phyloP scores from a whole-genome alignment of 1,284 basidiomycete species.

The Fomes fomentarius region DNA sequence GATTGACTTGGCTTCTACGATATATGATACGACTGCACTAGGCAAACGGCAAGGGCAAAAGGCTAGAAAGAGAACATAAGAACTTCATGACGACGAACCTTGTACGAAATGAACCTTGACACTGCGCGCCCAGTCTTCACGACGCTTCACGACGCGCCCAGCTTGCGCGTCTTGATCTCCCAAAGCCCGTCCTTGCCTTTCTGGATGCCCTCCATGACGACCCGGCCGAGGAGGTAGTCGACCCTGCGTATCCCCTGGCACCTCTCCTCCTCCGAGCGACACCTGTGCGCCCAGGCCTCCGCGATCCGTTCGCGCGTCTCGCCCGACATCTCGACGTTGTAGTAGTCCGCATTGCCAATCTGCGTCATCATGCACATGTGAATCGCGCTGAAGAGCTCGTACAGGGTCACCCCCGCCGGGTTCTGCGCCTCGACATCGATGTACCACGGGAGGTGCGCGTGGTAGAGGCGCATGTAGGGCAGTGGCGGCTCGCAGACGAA shows the following conservation, averaged over 20 bases:
- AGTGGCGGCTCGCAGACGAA: constrained; percentile 50
- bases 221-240: constrained; percentile 36
- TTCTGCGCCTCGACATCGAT: constrained; percentile 49
- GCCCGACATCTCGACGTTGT: constrained; percentile 36
- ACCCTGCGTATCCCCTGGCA: constrained; percentile 32
- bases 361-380: constrained; percentile 32
- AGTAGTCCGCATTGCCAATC: constrained; percentile 34
- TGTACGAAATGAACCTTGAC: background rate
- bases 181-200: constrained; percentile 36
- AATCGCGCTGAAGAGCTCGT: constrained; percentile 50
- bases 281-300: constrained; percentile 29
- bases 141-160: background rate
- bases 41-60: too few relatives aligned
- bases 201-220: constrained; percentile 33
- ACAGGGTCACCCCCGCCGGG: constrained; percentile 56
- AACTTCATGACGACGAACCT: background rate
- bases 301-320: constrained; percentile 28
- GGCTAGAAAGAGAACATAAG: background rate
- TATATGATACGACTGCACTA: background rate
- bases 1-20: constrained; percentile 4
- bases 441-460: constrained; percentile 58
- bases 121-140: too few relatives aligned
- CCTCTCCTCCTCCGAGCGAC: constrained; percentile 26
- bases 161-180: constrained; percentile 36
- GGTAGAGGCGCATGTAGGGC: constrained; percentile 50